Percentiles rank a stretch among this genome's conserved stretches.
Evolutionary conservation across 371 early-diverging fungal genomes (phyloP).

Genomic region (Batrachochytrium dendrobatidis): DNA sequence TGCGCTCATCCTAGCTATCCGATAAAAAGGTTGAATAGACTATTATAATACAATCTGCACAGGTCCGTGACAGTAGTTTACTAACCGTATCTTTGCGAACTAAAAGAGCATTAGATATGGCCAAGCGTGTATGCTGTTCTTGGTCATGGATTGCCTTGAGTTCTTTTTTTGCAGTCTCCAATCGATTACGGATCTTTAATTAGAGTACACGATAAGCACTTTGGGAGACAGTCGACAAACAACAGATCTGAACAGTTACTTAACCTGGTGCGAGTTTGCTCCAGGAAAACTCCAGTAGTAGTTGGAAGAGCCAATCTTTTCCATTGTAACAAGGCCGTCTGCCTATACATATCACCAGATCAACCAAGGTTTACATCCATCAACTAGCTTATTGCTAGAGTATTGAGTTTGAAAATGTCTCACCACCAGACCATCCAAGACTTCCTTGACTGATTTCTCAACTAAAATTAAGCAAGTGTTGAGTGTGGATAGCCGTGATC

Average conservation of each 20-base stretch:
- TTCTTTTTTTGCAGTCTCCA: conserved; percentile 14
- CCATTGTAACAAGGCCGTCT: background rate
- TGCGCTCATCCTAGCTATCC: conserved; percentile 46
- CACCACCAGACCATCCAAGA: conserved; percentile 74
- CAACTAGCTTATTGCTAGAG: no score
- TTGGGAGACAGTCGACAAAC: conserved; percentile 19
- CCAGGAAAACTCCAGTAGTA: conserved; percentile 92
- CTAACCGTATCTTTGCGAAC: conserved; percentile 56
- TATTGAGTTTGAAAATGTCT: no score
- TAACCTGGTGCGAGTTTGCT: conserved; percentile 55
- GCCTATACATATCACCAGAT: background rate
- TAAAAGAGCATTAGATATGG: conserved; percentile 25
- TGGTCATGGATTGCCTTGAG: conserved; percentile 27
- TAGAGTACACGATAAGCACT: no score
- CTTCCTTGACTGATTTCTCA: conserved; percentile 81
- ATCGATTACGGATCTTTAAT: conserved; percentile 4
- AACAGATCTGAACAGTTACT: conserved; percentile 4
- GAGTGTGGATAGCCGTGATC: background rate
- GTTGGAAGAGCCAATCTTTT: conserved; percentile 39
- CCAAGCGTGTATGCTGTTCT: conserved; percentile 40
- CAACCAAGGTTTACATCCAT: no score
- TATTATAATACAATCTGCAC: background rate
- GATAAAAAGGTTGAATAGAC: background rate
- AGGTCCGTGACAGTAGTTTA: background rate
- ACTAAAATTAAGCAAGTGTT: conserved; percentile 34